Percentiles rank a stretch among this genome's conserved stretches.
Evolutionary conservation across 305 asterid genomes (phyloP).

Genomic region (Rubia tinctorum): DNA sequence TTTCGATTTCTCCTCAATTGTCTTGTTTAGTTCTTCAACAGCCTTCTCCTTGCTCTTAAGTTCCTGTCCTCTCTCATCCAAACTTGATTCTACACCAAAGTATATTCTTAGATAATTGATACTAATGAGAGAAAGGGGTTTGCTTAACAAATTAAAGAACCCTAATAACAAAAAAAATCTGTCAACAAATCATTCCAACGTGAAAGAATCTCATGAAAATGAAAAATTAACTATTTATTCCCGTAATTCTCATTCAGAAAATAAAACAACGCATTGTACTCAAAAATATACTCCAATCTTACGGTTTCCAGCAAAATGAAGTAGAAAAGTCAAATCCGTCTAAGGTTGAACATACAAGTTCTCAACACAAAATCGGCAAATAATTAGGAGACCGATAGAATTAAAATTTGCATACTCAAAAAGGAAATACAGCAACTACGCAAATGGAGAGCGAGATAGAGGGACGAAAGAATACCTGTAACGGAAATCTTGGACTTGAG

Average conservation of each 20-base stretch:
- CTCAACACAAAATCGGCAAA: not conserved
- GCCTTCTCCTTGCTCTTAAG: slow-evolving; percentile 30
- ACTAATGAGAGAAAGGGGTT: not conserved
- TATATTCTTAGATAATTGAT: not conserved
- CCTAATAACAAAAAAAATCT: not conserved
- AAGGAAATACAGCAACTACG: not conserved
- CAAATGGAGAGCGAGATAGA: not conserved
- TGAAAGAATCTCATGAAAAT: not conserved
- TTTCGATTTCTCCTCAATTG: slow-evolving; percentile 27
- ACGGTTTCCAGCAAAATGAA: not conserved
- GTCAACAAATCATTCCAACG: slow-evolving; percentile 1
- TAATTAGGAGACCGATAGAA: not conserved
- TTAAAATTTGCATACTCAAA: not conserved
- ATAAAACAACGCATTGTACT: not conserved
- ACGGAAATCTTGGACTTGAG: slow-evolving; percentile 41
- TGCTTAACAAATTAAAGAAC: not conserved
- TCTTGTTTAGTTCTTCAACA: slow-evolving; percentile 26
- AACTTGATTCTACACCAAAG: slow-evolving; percentile 24
- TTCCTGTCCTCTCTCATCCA: slow-evolving; percentile 32
- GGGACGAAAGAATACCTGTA: slow-evolving; percentile 26
- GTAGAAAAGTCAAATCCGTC: not conserved
- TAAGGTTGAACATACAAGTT: too few species aligned
- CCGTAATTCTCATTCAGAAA: not conserved
- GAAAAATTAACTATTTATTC: not conserved
- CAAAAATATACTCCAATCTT: not conserved